phyloP scores from a whole-genome alignment of 2,329 filamentous ascomycete genomes.

The Colletotrichum sojae region DNA sequence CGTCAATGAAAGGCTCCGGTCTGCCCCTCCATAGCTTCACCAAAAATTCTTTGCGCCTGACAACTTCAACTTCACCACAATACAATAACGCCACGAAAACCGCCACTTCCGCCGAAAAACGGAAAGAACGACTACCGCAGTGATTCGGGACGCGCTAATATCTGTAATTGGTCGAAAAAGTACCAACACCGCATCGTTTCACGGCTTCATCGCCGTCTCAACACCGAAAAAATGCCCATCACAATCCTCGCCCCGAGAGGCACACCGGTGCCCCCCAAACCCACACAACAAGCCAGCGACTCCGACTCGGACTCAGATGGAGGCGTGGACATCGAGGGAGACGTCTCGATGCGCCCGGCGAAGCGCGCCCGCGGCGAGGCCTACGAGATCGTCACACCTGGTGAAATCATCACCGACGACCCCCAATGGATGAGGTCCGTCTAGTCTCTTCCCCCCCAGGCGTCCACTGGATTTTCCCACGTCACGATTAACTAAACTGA shows the following conservation, averaged over 20 bases:
- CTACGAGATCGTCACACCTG: slow-evolving; percentile 84
- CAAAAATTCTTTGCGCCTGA: slow-evolving; percentile 39
- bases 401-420: slow-evolving; percentile 89
- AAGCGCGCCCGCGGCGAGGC: slow-evolving; percentile 52
- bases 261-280: slow-evolving; percentile 44
- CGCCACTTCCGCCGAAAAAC: background rate
- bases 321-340: slow-evolving; percentile 61
- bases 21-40: slow-evolving; percentile 40
- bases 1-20: slow-evolving; percentile 14
- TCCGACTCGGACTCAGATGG: slow-evolving; percentile 62
- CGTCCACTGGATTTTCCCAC: too few relatives aligned
- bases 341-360: slow-evolving; percentile 62
- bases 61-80: slow-evolving; percentile 21
- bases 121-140: background rate
- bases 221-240: slow-evolving; percentile 56
- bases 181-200: background rate
- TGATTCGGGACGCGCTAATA: background rate
- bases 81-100: slow-evolving; percentile 17
- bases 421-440: slow-evolving; percentile 93
- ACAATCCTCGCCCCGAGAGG: slow-evolving; percentile 61
- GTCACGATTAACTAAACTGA: slow-evolving; percentile 2
- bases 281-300: slow-evolving; percentile 49
- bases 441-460: background rate
- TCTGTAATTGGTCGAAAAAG: background rate
- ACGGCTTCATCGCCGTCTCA: slow-evolving; percentile 8